Base-by-base conservation (phyloP, 371 early-diverging fungal species). In the Aphelidium insulamus region DNA sequence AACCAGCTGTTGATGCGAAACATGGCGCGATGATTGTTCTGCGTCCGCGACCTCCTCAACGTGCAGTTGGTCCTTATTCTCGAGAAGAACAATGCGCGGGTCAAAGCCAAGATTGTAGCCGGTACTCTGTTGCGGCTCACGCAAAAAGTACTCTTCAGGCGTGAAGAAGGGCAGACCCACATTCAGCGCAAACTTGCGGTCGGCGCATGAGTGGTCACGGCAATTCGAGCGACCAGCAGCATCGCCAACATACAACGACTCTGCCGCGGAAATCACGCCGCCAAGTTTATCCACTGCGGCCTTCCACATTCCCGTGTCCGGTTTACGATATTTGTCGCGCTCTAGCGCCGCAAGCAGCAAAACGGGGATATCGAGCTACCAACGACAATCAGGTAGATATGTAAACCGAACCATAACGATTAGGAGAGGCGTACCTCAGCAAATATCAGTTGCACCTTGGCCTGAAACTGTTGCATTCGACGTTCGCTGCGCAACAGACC, bases 171-270 rank as follows among this genome's bases (percentile, higher is more conserved):
- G 35, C n/a, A 86, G 39, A 9, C 62, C 59, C 3, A 62, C 43
- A 37, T 81, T 85, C 24, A 54, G 53, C 3, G 88, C 87, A 53
- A 80, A 80, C 37, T 83, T 85, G 34, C 71, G 39, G 69, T 68
- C 21, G 52, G 46, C 0, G 41, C 50, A 2, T 60, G 60, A 0
- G 34, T n/a, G 45, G 33, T 67, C 66, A 72, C 76, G 74, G 2
- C 54, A 64, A 3, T 42, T 59, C 0, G 56, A 51, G 18, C 91
- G 54, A 2, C 91, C 88, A 11, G 85, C 86, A 2, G 88, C 91
- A 51, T 91, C 91, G 9, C 91, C 91, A 2, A 80, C 73, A 50
- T 65, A 91, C 28, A 76, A 82, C 36, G 73, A 69, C 9, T 44
- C 23, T 0, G 33, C 19, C 19, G 32, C 30, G 38, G 75, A 76